Base-by-base conservation (phyloP, 2,329 filamentous ascomycete genomes). In the Ophiostoma australiae region DNA sequence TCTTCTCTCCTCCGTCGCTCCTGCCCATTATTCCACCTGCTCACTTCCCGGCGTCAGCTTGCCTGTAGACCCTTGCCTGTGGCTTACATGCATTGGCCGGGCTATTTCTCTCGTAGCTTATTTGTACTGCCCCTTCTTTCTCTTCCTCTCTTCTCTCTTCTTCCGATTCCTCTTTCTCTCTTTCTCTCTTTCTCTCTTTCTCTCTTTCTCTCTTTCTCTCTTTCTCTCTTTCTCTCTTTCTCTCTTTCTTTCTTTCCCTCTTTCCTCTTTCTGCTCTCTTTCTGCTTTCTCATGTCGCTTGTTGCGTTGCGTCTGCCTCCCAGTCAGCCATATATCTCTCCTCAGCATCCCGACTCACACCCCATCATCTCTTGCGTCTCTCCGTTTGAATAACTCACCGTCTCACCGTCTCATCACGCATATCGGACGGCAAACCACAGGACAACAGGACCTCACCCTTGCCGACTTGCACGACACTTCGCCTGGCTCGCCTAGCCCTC, bases 31-130 rank as follows among this genome's bases (percentile, higher is more conserved):
- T 27, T 58, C 27, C 58, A 33, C 27, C 55, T 63, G 58, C 23
- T 63, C 27, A 63, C 27, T 4, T 23, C n/a, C 27, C 58, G 23
- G 52, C 52, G 27, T 63, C 58, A 63, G 58, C 58, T 55, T 55
- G 4, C 4, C 8, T 23, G 8, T 63, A 27, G 27, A 63, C 58
- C 58, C 58, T 20, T 33, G 27, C 27, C 11, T 63, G 58, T 13
- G 58, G 58, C 58, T 33, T 63, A 63, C 58, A 63, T 63, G 52
- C 44, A 27, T 58, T 58, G 52, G 10, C 52, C 27, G 52, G 52
- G 3, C 52, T 27, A 27, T 13, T 58, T 4, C 23, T 55, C 15
- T 27, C 23, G 41, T 4, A 44, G 44, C 1, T 48, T 48, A 48
- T 23, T 20, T 10, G 52, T 55, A 23, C 15, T 63, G 23, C 15